phyloP scores from a whole-genome alignment of 1,139 yeast species.

The Blastobotrys indianensis region DNA sequence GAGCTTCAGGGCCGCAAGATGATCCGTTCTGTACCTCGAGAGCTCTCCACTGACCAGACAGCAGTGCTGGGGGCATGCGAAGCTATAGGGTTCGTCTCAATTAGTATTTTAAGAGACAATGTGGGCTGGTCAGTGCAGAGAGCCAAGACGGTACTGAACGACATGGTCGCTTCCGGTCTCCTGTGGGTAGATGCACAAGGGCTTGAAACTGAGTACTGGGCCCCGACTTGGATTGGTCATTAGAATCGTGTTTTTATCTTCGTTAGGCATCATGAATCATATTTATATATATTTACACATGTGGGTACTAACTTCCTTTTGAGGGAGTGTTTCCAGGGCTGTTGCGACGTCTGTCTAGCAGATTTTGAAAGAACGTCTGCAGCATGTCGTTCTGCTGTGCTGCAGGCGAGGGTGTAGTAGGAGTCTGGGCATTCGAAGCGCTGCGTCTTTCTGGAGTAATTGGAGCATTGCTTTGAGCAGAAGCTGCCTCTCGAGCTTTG shows the following conservation, averaged over 20 bases:
- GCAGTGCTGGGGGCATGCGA: conserved; percentile 69
- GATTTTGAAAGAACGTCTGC: conserved; percentile 28
- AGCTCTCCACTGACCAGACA: conserved; percentile 59
- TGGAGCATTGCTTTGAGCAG: conserved; percentile 12
- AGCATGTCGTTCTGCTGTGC: conserved; percentile 25
- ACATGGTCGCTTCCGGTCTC: conserved; percentile 73
- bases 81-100: conserved; percentile 62
- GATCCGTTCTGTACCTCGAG: conserved; percentile 46
- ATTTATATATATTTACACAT: neutral
- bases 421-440: conserved; percentile 14
- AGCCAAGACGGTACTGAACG: conserved; percentile 59
- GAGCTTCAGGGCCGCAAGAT: conserved; percentile 33
- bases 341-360: conserved; percentile 20
- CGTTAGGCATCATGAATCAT: neutral
- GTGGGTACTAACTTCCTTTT: neutral
- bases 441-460: conserved; percentile 20
- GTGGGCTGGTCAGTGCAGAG: conserved; percentile 64
- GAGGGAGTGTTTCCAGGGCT: conserved; percentile 11
- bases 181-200: conserved; percentile 76
- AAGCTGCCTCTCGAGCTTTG: conserved; percentile 22
- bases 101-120: conserved; percentile 59
- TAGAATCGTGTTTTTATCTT: neutral
- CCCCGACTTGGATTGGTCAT: conserved; percentile 30
- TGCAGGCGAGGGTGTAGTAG: conserved; percentile 15
- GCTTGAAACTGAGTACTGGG: conserved; percentile 59